phyloP scores from a whole-genome alignment of 805 yeast genomes.

The Wickerhamomyces strasburgensis region DNA sequence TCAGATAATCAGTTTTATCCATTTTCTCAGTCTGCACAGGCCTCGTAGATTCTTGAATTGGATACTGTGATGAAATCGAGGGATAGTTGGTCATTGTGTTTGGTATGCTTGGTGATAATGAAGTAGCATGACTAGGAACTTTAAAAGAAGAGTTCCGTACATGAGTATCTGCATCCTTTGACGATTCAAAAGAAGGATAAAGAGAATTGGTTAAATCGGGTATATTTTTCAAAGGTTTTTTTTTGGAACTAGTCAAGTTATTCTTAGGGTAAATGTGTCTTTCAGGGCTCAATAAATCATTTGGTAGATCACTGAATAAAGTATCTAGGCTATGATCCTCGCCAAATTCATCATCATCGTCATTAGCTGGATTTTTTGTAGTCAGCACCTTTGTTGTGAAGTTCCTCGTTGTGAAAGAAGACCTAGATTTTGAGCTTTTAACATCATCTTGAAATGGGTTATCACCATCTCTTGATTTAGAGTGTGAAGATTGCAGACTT shows the following conservation, averaged over 20 bases:
- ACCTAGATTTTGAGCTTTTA: no score
- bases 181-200: conserved; percentile 1
- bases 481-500: neutral
- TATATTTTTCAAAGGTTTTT: neutral
- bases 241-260: conserved; percentile 6
- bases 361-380: neutral
- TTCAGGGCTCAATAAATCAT: conserved; percentile 24
- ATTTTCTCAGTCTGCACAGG: neutral
- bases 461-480: no score
- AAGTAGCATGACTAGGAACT: no score
- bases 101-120: no score
- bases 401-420: neutral
- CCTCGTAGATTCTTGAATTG: neutral
- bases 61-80: neutral
- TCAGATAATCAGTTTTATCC: neutral
- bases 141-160: no score
- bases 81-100: no score
- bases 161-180: no score
- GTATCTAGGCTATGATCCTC: conserved; percentile 15
- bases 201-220: neutral
- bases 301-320: conserved; percentile 18
- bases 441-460: no score
- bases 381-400: neutral
- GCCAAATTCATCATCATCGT: conserved; percentile 5
- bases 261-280: conserved; percentile 19